Evolutionary conservation across 192 early-diverging fungal genomes (phyloP), one percentile per base, ranked within the genome.

Genomic region (Allomyces arbusculus): DNA sequence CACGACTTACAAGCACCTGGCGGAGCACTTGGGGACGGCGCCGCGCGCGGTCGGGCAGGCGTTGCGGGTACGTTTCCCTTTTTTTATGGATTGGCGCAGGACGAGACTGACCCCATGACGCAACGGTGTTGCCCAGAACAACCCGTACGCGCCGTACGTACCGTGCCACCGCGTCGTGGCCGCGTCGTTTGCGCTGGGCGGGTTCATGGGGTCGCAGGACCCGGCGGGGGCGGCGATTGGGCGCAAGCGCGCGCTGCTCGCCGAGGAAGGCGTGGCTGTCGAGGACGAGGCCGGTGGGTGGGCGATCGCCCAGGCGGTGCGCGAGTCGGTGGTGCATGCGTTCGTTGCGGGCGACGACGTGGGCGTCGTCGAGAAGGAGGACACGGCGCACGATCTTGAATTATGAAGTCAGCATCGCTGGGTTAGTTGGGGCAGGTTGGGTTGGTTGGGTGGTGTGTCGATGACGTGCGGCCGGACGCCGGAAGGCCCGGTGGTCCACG

Each of bases 161-260:
- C 85, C 87, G 2, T 89, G 87, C 69, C 85, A 89, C 69, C 78
- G 87, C 12, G 81, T 89, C 22, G 66, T 87, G 64, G 77, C 82
- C 11, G 70, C 80, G 3, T 77, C 84, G 68, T 71, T 73, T 62
- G 80, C 78, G 45, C 75, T 89, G n/a, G 87, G 87, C 19, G 87
- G 87, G 0, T 89, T 87, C 68, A 70, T 69, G 45, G 85, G 87
- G 61, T 78, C 82, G 68, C 77, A 71, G 70, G 81, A 40, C 33
- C 33, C 33, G 79, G 77, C 75, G 26, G 82, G 79, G 45, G 79
- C 78, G 66, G 77, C 81, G 69, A 80, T 86, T 20, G 76, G 79
- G 23, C 81, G 77, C 71, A 89, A 89, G 64, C 76, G 74, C 40
- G 84, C 84, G 5, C 85, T 86, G 66, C 69, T 89, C 55, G 77